These are phyloP conservation scores for Antrodiella citrinella DNA, from an alignment of 768 basidiomycete genomes.

Conservation along the genomic window DNA sequence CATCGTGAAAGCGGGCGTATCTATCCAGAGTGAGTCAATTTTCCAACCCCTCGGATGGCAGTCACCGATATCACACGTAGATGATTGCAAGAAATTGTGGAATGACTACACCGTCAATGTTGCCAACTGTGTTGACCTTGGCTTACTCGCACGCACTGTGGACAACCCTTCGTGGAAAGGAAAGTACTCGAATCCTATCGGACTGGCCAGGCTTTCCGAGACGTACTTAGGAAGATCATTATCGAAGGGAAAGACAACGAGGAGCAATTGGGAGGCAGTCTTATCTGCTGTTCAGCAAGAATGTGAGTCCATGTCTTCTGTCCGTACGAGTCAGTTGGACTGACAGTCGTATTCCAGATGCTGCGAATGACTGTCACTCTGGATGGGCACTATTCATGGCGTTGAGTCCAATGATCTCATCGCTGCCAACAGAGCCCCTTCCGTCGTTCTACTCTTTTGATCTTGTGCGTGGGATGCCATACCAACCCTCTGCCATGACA, in stretches of 20 bases:
- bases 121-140: slow-evolving; percentile 58
- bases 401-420: slow-evolving; percentile 35
- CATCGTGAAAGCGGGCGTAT: slow-evolving; percentile 66
- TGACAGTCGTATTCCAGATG: slow-evolving; percentile 36
- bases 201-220: slow-evolving; percentile 59
- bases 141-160: slow-evolving; percentile 58
- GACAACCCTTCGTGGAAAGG: slow-evolving; percentile 73
- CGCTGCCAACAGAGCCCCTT: slow-evolving; percentile 27
- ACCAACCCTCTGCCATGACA: slow-evolving; percentile 26
- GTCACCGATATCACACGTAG: slow-evolving; percentile 28
- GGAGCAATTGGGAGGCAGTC: slow-evolving; percentile 61
- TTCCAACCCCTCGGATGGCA: background rate
- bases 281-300: slow-evolving; percentile 42
- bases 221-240: slow-evolving; percentile 46
- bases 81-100: slow-evolving; percentile 61
- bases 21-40: slow-evolving; percentile 48
- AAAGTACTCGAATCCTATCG: slow-evolving; percentile 49
- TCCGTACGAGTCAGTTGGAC: background rate
- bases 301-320: slow-evolving; percentile 37
- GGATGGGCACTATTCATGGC: slow-evolving; percentile 45
- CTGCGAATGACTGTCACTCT: slow-evolving; percentile 64
- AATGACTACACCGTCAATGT: slow-evolving; percentile 32
- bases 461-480: slow-evolving; percentile 36
- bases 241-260: slow-evolving; percentile 49
- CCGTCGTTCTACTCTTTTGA: slow-evolving; percentile 51